Evolutionary conservation across 371 early-diverging fungal species (phyloP).

Genomic region (Mucor circinelloides): DNA sequence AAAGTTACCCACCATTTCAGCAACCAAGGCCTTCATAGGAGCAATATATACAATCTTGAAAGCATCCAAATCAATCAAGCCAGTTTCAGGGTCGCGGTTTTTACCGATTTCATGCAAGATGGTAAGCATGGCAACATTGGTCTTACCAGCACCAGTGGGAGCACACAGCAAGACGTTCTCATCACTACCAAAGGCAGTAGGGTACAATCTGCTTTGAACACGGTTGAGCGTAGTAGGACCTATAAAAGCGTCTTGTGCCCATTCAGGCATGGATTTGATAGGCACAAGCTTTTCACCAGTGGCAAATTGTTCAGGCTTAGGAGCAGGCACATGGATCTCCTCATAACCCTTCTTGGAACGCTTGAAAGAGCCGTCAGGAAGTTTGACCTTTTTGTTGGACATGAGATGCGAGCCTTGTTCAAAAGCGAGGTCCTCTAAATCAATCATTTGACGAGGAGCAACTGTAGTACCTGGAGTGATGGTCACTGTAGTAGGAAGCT

Average conservation of each 20-base stretch:
- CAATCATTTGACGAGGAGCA: constrained; percentile 69
- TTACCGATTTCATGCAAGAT: constrained; percentile 87
- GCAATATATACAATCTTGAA: constrained; percentile 99
- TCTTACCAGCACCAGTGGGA: constrained; percentile 99
- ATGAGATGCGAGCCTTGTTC: constrained; percentile 93
- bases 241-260: constrained; percentile 88
- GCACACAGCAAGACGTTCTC: constrained; percentile 98
- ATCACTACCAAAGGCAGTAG: constrained; percentile 84
- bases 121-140: constrained; percentile 97
- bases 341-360: constrained; percentile 94
- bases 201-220: constrained; percentile 91
- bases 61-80: constrained; percentile 75
- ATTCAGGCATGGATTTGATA: constrained; percentile 78
- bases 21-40: constrained; percentile 99
- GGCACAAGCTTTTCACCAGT: constrained; percentile 73
- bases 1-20: constrained; percentile 97
- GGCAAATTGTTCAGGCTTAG: constrained; percentile 70
- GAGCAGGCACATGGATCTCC: constrained; percentile 96
- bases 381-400: constrained; percentile 93
- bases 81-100: constrained; percentile 74
- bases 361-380: constrained; percentile 96
- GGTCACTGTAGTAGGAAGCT: constrained; percentile 47
- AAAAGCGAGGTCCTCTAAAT: constrained; percentile 86
- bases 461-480: constrained; percentile 52
- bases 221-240: constrained; percentile 80